Evolutionary conservation across 2,329 filamentous ascomycete species (phyloP), one percentile per base, ranked within the genome.

Genomic region (Sporothrix phasma): DNA sequence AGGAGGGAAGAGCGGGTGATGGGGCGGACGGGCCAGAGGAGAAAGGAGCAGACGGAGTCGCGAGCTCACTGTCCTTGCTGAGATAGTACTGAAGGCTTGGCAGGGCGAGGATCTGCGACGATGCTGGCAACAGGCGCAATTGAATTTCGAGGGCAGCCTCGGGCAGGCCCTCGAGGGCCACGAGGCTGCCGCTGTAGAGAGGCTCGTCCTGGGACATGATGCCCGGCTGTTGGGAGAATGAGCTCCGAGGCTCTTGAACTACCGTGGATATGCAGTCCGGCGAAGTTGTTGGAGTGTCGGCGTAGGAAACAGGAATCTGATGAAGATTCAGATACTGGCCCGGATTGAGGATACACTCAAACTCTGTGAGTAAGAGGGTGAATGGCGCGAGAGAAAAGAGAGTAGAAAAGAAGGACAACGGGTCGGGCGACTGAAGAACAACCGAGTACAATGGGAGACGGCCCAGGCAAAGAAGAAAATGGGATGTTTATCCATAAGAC

Each of bases 91-190:
- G 73, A n/a, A 84, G 67, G 37, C 74, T 73, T 0, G 84, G 84
- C 1, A 88, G 74, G 41, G 86, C 77, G 26, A 86, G 72, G 43
- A 87, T 80, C 64, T 85, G 81, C 0, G 80, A 73, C 1, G 83
- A 87, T 3, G 77, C 78, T 8, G 85, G 85, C 11, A 88, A 78
- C 3, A 87, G 77, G 54, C 80, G 80, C 45, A 87, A 74, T 68
- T 88, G 85, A 3, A 82, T 85, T 26, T 81, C 79, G 34, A 87
- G 76, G 34, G 77, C 74, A 53, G 85, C 80, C 26, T 73, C 69
- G 37, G 82, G 77, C 8, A 67, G 46, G 5, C 85, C 85, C 70
- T 87, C 85, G 64, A 88, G 79, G 66, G 84, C 83, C 61, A 88
- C 77, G 62, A 87, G 73, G 70, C 78, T 81, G 54, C 84, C 83